Evolutionary conservation across 169 alveolate species (phyloP).

Genomic region (Cryptosporidium xiaoi): DNA sequence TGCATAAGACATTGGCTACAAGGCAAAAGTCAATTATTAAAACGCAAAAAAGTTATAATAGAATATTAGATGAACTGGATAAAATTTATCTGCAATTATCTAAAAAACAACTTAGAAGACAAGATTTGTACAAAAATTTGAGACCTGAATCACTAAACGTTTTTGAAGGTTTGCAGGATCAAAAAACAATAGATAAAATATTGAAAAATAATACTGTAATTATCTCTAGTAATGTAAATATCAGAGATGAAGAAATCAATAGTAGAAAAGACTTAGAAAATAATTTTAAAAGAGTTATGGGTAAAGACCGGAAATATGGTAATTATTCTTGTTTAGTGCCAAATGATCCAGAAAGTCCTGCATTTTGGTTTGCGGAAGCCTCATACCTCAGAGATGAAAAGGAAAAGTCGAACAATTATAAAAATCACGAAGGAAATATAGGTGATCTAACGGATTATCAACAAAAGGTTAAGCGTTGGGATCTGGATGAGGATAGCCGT

Average conservation of each 20-base stretch:
- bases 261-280: neutral
- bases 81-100: slow-evolving; percentile 40
- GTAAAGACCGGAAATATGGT: slow-evolving; percentile 43
- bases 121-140: slow-evolving; percentile 69
- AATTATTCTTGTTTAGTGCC: slow-evolving; percentile 64
- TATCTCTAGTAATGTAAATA: neutral
- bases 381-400: slow-evolving; percentile 53
- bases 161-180: slow-evolving; percentile 54
- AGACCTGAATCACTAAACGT: slow-evolving; percentile 38
- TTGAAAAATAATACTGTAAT: slow-evolving; percentile 28
- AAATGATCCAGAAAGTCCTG: slow-evolving; percentile 68
- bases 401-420: slow-evolving; percentile 5
- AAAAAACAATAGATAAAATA: slow-evolving; percentile 33
- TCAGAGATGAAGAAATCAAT: neutral
- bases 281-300: slow-evolving; percentile 13
- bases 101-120: slow-evolving; percentile 69
- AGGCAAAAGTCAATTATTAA: slow-evolving; percentile 67
- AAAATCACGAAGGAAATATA: slow-evolving; percentile 8
- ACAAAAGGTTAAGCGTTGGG: slow-evolving; percentile 39
- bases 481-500: slow-evolving; percentile 49
- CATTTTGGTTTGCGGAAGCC: slow-evolving; percentile 76
- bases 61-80: slow-evolving; percentile 59
- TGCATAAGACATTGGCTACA: slow-evolving; percentile 52
- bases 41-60: slow-evolving; percentile 56
- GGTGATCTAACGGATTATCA: slow-evolving; percentile 25